Percentiles rank a stretch among this genome's conserved stretches.
Conservation (phyloP, 176 grass and related monocot genomes). For the Carex cristatella region DNA sequence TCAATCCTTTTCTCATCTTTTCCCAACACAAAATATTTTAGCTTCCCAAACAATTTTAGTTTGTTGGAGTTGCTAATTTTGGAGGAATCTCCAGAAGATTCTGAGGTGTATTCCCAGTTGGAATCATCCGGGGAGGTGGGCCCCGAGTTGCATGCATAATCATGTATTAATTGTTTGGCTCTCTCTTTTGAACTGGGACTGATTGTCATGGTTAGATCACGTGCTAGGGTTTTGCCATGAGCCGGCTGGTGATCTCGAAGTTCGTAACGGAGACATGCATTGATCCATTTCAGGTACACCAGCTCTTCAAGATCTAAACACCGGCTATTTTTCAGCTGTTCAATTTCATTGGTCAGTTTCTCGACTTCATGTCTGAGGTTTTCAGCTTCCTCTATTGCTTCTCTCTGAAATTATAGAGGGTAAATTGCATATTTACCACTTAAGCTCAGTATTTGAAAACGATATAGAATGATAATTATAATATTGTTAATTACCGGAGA, state of each 20-base stretch:
- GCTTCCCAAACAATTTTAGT: slow-evolving; percentile 62
- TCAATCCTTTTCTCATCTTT: slow-evolving; percentile 40
- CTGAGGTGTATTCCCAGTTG: slow-evolving; percentile 66
- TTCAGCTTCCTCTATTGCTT: slow-evolving; percentile 52
- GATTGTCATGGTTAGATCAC: slow-evolving; percentile 72
- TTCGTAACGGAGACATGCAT: slow-evolving; percentile 90
- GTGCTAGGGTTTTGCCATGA: slow-evolving; percentile 50
- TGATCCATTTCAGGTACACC: slow-evolving; percentile 98
- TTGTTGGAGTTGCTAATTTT: slow-evolving; percentile 38
- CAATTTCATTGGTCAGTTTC: slow-evolving; percentile 55
- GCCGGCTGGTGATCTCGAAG: slow-evolving; percentile 54
- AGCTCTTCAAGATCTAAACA: slow-evolving; percentile 89
- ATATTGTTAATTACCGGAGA: not conserved
- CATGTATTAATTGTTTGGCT: slow-evolving; percentile 88
- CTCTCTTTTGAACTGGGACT: slow-evolving; percentile 75
- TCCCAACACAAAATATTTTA: slow-evolving; percentile 65
- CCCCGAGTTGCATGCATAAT: slow-evolving; percentile 56
- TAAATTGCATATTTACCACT: slow-evolving; percentile 11
- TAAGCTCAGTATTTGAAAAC: not conserved
- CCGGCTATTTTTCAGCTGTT: slow-evolving; percentile 57
- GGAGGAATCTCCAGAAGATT: slow-evolving; percentile 30
- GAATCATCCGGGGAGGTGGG: slow-evolving; percentile 48
- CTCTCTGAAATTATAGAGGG: slow-evolving; percentile 41
- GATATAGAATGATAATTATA: not conserved
- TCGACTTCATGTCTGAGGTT: slow-evolving; percentile 61